Percentiles rank a stretch among this genome's conserved stretches.
Evolutionary conservation across 2,329 filamentous ascomycete genomes (phyloP).

Genomic region (Fusarium sp.): DNA sequence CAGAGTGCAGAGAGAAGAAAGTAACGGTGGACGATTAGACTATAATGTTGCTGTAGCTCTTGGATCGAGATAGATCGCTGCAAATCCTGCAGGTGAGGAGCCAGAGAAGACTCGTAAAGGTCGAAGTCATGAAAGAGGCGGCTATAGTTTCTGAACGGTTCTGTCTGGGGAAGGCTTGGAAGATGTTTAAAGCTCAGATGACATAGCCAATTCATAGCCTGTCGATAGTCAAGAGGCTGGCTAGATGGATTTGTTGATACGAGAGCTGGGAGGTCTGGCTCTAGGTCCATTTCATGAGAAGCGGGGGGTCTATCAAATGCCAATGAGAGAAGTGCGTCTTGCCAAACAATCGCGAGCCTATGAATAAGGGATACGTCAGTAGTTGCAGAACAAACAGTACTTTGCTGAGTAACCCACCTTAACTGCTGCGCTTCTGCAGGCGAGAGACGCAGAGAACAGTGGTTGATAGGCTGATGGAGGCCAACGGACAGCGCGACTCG

Average conservation of each 20-base stretch:
- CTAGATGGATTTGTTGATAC: background rate
- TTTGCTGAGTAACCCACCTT: background rate
- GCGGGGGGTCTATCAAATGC: slow-evolving; percentile 27
- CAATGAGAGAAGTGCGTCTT: slow-evolving; percentile 29
- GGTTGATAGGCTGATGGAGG: slow-evolving; percentile 8
- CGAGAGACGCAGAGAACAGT: background rate
- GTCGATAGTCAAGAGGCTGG: slow-evolving; percentile 1
- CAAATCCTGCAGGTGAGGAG: background rate
- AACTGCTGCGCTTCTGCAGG: slow-evolving; percentile 7
- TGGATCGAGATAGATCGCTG: slow-evolving; percentile 15
- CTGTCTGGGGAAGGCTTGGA: background rate
- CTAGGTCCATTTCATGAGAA: slow-evolving; percentile 21
- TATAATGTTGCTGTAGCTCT: slow-evolving; percentile 22
- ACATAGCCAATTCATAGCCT: slow-evolving; percentile 34
- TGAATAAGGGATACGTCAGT: background rate
- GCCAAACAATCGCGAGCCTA: slow-evolving; percentile 32
- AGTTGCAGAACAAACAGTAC: accelerated
- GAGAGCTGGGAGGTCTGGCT: slow-evolving; percentile 5
- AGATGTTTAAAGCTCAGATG: slow-evolving; percentile 2
- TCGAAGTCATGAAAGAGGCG: slow-evolving; percentile 2
- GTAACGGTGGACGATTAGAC: slow-evolving; percentile 14
- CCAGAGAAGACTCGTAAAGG: background rate
- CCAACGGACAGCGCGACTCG: slow-evolving; percentile 26
- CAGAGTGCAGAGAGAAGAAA: slow-evolving; percentile 27
- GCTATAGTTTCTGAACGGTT: background rate